Conservation (phyloP, 148 eudicot genomes). For the Vaccinium corymbosum region DNA sequence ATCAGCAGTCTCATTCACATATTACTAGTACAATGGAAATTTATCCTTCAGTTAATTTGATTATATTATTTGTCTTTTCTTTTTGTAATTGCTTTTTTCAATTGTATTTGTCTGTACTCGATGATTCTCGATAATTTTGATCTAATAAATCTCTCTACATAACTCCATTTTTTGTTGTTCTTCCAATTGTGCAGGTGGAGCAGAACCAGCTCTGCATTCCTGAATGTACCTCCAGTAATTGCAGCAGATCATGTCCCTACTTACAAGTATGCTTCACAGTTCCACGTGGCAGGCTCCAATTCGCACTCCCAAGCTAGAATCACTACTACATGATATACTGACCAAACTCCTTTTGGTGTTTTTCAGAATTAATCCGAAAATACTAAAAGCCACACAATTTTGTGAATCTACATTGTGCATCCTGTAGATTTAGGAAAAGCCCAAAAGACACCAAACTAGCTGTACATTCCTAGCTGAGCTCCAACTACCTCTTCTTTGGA, state of each 20-base stretch:
- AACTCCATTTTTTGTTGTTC: not conserved
- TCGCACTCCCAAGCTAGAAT: conserved; percentile 7
- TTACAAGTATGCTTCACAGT: conserved; percentile 50
- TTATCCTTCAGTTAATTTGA: too few relatives aligned
- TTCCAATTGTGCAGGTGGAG: conserved; percentile 51
- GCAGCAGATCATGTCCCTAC: conserved; percentile 28
- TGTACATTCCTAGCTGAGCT: not conserved
- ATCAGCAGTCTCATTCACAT: too few relatives aligned
- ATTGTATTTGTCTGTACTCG: too few relatives aligned
- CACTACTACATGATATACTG: conserved; percentile 12
- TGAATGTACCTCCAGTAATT: conserved; percentile 77
- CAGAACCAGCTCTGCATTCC: conserved; percentile 69
- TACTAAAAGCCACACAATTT: not conserved
- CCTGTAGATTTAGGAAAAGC: not conserved
- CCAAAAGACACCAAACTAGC: not conserved
- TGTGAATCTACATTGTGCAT: too few relatives aligned
- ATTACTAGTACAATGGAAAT: too few relatives aligned
- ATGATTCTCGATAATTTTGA: too few relatives aligned
- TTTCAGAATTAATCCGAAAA: not conserved
- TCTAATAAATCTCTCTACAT: not conserved
- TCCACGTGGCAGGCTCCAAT: conserved; percentile 40
- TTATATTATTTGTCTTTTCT: too few relatives aligned
- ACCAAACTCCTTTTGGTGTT: too few relatives aligned
- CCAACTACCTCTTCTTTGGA: not conserved
- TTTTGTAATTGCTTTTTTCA: too few relatives aligned